Evolutionary conservation across 1,284 basidiomycete species (phyloP).

Genomic region (Ustilago sp.): DNA sequence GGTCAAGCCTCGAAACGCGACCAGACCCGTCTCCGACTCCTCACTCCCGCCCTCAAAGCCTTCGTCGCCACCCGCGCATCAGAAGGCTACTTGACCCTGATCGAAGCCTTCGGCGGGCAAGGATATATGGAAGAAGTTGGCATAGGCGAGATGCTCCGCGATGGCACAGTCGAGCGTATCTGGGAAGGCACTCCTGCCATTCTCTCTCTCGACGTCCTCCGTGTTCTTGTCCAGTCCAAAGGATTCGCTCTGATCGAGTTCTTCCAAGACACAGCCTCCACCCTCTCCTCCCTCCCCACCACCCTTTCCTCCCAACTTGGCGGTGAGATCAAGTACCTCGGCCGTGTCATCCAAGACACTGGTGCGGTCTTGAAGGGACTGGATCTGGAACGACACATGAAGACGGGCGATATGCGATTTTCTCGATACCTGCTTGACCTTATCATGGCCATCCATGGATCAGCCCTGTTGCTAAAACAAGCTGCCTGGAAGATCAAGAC

Average conservation of each 20-base stretch:
- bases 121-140: slow-evolving; percentile 84
- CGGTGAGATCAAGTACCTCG: slow-evolving; percentile 25
- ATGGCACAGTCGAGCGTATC: slow-evolving; percentile 80
- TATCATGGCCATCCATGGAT: slow-evolving; percentile 39
- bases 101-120: slow-evolving; percentile 80
- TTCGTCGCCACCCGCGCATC: slow-evolving; percentile 78
- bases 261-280: slow-evolving; percentile 67
- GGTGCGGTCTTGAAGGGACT: slow-evolving; percentile 8
- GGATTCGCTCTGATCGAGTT: slow-evolving; percentile 70
- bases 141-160: slow-evolving; percentile 72
- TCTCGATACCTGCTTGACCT: slow-evolving; percentile 47
- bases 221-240: slow-evolving; percentile 72
- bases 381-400: slow-evolving; percentile 29
- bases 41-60: slow-evolving; percentile 80
- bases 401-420: slow-evolving; percentile 36
- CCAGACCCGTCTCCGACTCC: slow-evolving; percentile 79
- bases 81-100: slow-evolving; percentile 78
- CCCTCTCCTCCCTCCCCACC: slow-evolving; percentile 22
- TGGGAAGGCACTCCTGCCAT: slow-evolving; percentile 79
- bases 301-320: neutral
- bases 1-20: slow-evolving; percentile 98
- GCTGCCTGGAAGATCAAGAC: slow-evolving; percentile 30
- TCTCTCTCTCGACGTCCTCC: slow-evolving; percentile 77
- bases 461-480: slow-evolving; percentile 47
- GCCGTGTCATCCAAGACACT: slow-evolving; percentile 11